phyloP scores from a whole-genome alignment of 2,329 filamentous ascomycete genomes.

The Fusarium pseudocircinatum region DNA sequence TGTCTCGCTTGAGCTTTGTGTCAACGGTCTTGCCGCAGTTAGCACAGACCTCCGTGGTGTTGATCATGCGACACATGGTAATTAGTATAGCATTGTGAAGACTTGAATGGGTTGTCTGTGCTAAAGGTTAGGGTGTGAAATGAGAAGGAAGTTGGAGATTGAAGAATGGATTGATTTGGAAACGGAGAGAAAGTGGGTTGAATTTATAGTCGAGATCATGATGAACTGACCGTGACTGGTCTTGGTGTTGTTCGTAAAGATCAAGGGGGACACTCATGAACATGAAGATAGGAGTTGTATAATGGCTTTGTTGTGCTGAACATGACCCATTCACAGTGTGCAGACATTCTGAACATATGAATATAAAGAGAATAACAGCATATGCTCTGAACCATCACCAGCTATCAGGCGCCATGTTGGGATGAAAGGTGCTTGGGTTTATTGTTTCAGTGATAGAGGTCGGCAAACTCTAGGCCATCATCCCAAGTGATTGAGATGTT shows the following conservation, averaged over 20 bases:
- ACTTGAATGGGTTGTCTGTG: accelerated
- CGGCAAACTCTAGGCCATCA: neutral
- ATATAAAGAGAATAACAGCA: neutral
- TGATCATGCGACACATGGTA: neutral
- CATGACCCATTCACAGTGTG: accelerated
- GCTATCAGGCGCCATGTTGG: accelerated
- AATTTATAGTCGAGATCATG: neutral
- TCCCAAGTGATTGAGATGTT: neutral
- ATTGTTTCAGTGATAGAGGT: neutral
- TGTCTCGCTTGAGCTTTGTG: neutral
- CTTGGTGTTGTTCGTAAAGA: too few relatives aligned
- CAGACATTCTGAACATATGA: neutral
- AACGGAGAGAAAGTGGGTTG: accelerated
- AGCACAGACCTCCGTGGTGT: neutral
- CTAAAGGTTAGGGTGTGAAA: neutral
- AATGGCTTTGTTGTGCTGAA: neutral
- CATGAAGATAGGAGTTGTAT: accelerated
- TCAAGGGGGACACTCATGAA: accelerated
- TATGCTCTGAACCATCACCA: accelerated
- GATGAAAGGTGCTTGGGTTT: accelerated
- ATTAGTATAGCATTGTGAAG: neutral
- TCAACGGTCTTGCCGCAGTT: neutral
- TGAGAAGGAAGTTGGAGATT: neutral
- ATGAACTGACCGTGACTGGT: accelerated
- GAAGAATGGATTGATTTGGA: neutral